These are phyloP conservation scores for Physcomitrium patens DNA, from an alignment of 225 moss, liverwort and hornwort species.

Conservation along the genomic window DNA sequence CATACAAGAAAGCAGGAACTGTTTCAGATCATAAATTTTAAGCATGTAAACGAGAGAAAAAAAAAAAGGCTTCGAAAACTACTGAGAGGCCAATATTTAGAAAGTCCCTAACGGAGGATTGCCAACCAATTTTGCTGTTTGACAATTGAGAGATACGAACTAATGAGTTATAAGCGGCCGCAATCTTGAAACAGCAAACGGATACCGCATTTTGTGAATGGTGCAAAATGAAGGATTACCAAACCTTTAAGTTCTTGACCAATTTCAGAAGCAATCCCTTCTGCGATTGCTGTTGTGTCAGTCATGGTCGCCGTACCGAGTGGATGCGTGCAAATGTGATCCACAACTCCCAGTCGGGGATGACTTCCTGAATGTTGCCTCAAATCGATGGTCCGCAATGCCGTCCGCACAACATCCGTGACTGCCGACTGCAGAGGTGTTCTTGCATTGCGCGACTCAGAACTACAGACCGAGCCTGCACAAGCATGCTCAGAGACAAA, in stretches of 20 bases:
- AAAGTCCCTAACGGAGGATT: neutral
- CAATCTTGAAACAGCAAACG: neutral
- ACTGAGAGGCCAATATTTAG: neutral
- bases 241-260: slow-evolving; percentile 72
- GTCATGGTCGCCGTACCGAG: slow-evolving; percentile 60
- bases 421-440: slow-evolving; percentile 59
- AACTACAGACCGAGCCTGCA: slow-evolving; percentile 39
- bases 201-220: neutral
- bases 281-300: slow-evolving; percentile 70
- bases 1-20: slow-evolving; percentile 95
- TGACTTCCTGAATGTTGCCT: slow-evolving; percentile 80
- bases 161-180: neutral
- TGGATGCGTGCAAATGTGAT: slow-evolving; percentile 88
- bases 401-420: slow-evolving; percentile 66
- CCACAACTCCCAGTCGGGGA: slow-evolving; percentile 89
- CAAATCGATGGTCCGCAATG: slow-evolving; percentile 70
- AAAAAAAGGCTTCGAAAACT: neutral
- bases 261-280: slow-evolving; percentile 80
- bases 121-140: neutral
- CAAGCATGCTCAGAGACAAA: slow-evolving; percentile 7
- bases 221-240: neutral
- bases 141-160: neutral
- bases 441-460: slow-evolving; percentile 13
- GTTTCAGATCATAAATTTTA: slow-evolving; percentile 26
- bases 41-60: neutral